Percentiles rank a stretch among this genome's conserved stretches.
phyloP scores from a whole-genome alignment of 2,329 filamentous ascomycete genomes.

The Sordariomycetes sp. region DNA sequence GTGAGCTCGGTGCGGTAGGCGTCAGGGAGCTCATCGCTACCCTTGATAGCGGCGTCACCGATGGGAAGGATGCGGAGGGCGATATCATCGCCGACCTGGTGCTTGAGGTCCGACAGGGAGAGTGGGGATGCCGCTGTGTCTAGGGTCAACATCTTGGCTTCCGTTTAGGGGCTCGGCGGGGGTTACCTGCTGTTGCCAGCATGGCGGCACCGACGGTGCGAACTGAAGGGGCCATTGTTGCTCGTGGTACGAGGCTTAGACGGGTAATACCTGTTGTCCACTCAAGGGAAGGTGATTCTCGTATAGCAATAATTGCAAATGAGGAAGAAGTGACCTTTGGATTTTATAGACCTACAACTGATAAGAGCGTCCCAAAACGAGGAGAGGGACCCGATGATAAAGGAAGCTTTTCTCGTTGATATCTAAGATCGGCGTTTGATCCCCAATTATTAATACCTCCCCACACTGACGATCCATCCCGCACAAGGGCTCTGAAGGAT shows the following conservation, averaged over 20 bases:
- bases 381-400: not conserved
- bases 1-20: slow-evolving; percentile 20
- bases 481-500: not conserved
- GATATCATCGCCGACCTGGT: slow-evolving; percentile 1
- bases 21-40: slow-evolving; percentile 12
- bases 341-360: not conserved
- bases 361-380: not conserved
- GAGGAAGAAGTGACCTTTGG: not conserved
- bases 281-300: not conserved
- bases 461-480: not conserved
- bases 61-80: slow-evolving; percentile 18
- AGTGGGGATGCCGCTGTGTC: not conserved
- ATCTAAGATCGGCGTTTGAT: not conserved
- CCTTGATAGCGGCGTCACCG: slow-evolving; percentile 23
- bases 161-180: not conserved
- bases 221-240: not conserved
- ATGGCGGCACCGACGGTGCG: not conserved
- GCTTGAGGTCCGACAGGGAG: not conserved
- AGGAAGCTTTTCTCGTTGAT: not conserved
- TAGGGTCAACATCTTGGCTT: not conserved
- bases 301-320: not conserved
- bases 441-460: not conserved
- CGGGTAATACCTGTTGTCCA: not conserved
- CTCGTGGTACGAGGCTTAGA: not conserved
- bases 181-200: not conserved